A percentile compares a stretch with the other conserved stretches of the same genome.
phyloP scores from a whole-genome alignment of 2,329 filamentous ascomycete genomes.

The Beauveria sp. region DNA sequence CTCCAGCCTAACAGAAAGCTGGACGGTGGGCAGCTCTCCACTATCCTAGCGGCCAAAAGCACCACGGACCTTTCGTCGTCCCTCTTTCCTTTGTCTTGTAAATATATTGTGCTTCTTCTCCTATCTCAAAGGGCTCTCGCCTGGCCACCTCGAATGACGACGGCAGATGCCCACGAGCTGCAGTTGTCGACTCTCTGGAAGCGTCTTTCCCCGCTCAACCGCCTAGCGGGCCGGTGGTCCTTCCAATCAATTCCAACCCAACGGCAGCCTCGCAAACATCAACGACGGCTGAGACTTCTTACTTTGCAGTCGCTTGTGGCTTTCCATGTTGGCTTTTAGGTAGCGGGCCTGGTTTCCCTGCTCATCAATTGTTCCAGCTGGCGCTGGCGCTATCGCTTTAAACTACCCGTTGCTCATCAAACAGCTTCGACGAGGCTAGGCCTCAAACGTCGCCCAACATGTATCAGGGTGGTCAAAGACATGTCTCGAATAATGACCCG shows the following conservation, averaged over 20 bases:
- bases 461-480: slow-evolving; percentile 48
- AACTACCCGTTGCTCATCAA: background rate
- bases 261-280: background rate
- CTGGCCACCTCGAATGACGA: slow-evolving; percentile 2
- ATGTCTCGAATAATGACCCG: slow-evolving; percentile 39
- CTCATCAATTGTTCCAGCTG: background rate
- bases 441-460: slow-evolving; percentile 30
- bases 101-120: background rate
- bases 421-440: background rate
- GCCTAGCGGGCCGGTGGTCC: background rate
- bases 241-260: slow-evolving; percentile 1
- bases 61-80: background rate
- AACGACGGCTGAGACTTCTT: background rate
- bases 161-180: background rate
- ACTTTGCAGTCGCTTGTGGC: background rate
- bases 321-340: background rate
- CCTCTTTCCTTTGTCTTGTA: background rate
- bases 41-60: background rate
- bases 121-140: background rate
- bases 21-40: slow-evolving; percentile 7
- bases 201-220: background rate
- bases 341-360: background rate
- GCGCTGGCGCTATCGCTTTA: background rate
- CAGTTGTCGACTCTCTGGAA: background rate
- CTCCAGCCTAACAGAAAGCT: background rate